phyloP scores from a whole-genome alignment of 805 yeast genomes.

The Candida koratica region DNA sequence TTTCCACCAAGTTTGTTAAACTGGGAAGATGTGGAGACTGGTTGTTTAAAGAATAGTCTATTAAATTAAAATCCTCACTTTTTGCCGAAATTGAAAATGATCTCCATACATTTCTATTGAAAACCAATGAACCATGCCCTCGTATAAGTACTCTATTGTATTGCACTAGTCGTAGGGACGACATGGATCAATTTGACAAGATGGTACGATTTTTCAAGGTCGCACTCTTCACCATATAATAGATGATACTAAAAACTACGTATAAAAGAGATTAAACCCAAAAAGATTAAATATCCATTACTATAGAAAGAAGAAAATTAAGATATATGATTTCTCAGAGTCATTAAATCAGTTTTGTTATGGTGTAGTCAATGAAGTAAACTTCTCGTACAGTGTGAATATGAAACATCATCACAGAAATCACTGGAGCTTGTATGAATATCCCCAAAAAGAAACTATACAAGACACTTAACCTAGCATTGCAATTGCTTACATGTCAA shows the following conservation, averaged over 20 bases:
- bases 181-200: neutral
- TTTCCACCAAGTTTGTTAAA: neutral
- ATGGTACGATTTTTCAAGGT: slow-evolving; percentile 5
- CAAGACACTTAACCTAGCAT: too few relatives aligned
- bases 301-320: slow-evolving; percentile 6
- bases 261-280: too few relatives aligned
- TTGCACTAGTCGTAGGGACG: slow-evolving; percentile 4
- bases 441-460: too few relatives aligned
- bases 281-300: slow-evolving; percentile 2
- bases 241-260: too few relatives aligned
- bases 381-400: slow-evolving; percentile 48
- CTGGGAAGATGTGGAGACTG: neutral
- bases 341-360: slow-evolving; percentile 45
- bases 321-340: slow-evolving; percentile 30
- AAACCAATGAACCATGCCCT: neutral
- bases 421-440: neutral
- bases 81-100: neutral
- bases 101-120: neutral
- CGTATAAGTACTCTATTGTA: neutral
- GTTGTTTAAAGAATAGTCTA: neutral
- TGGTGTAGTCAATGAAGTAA: slow-evolving; percentile 35
- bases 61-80: neutral
- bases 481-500: too few relatives aligned
- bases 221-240: slow-evolving; percentile 1
- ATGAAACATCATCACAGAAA: slow-evolving; percentile 38